Percentiles rank a stretch among this genome's conserved stretches.
Conservation (phyloP, 23 red algal species). For the Chondrus crispus region DNA sequence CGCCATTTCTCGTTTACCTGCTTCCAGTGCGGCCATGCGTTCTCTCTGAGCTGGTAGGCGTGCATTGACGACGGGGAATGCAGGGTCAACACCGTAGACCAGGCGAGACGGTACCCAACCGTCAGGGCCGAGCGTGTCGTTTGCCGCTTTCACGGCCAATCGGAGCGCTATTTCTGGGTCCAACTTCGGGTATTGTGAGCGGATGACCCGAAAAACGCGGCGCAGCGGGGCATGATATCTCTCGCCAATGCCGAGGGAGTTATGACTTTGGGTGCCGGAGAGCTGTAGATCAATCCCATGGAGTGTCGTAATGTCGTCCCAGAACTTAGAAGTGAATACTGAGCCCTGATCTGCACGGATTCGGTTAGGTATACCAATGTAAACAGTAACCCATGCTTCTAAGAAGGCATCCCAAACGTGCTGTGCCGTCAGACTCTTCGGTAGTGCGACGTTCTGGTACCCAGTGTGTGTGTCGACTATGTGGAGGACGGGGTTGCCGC, state of each 20-base stretch:
- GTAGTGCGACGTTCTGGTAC: not conserved
- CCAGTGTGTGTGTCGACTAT: not conserved
- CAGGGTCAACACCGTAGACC: not conserved
- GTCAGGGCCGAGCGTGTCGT: constrained; percentile 15
- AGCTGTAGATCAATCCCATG: constrained; percentile 20
- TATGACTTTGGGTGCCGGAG: constrained; percentile 10
- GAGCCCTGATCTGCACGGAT: not conserved
- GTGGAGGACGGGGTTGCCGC: constrained; percentile 2
- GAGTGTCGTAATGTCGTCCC: not conserved
- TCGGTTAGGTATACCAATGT: not conserved
- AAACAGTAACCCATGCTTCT: not conserved
- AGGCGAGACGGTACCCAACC: not conserved
- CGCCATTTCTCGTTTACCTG: not conserved
- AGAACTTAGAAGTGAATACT: not conserved
- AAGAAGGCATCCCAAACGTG: constrained; percentile 7
- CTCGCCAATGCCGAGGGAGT: constrained; percentile 2
- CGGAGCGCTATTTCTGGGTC: not conserved
- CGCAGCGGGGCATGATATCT: constrained; percentile 2
- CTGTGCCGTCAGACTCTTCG: not conserved
- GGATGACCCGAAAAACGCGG: not conserved
- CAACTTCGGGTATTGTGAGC: not conserved
- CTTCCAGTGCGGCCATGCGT: not conserved
- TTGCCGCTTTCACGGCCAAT: constrained; percentile 2
- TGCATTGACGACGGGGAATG: not conserved
- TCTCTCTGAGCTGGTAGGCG: not conserved